Percentiles rank a stretch among this genome's conserved stretches.
Conservation (phyloP, 148 eudicot species). For the Vaccinium macrocarpon region DNA sequence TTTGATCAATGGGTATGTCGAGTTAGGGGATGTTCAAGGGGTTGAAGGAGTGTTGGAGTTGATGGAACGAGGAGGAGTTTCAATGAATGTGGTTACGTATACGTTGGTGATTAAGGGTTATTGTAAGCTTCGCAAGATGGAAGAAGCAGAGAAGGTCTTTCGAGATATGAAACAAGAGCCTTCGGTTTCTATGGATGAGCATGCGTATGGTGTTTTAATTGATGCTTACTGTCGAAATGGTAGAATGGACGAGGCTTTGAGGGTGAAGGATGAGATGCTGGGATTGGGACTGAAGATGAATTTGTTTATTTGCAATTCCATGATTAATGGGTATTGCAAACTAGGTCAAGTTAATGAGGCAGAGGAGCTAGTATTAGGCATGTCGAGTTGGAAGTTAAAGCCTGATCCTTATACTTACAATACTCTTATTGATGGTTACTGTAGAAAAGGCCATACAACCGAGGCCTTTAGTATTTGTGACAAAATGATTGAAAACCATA, state of each 20-base stretch:
- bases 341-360: constrained; percentile 56
- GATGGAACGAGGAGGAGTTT: constrained; percentile 52
- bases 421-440: constrained; percentile 70
- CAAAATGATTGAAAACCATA: constrained; percentile 50
- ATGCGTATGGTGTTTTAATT: constrained; percentile 55
- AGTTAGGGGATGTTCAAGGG: constrained; percentile 33
- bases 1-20: constrained; percentile 49
- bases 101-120: constrained; percentile 73
- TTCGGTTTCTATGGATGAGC: constrained; percentile 40
- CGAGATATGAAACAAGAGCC: constrained; percentile 42
- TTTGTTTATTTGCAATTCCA: constrained; percentile 55
- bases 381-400: constrained; percentile 57
- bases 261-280: constrained; percentile 62
- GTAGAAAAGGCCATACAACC: constrained; percentile 40
- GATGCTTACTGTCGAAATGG: constrained; percentile 66
- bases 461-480: constrained; percentile 61
- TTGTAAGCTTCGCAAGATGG: constrained; percentile 47
- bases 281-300: constrained; percentile 56
- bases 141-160: constrained; percentile 65
- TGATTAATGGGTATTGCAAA: constrained; percentile 85
- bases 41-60: constrained; percentile 43
- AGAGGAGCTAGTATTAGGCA: constrained; percentile 32
- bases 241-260: constrained; percentile 59
- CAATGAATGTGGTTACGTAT: constrained; percentile 44
- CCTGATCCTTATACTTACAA: constrained; percentile 82